Evolutionary conservation across 2,329 filamentous ascomycete genomes (phyloP), one percentile per base, ranked within the genome.

Genomic region (Colletotrichum spaethianum): DNA sequence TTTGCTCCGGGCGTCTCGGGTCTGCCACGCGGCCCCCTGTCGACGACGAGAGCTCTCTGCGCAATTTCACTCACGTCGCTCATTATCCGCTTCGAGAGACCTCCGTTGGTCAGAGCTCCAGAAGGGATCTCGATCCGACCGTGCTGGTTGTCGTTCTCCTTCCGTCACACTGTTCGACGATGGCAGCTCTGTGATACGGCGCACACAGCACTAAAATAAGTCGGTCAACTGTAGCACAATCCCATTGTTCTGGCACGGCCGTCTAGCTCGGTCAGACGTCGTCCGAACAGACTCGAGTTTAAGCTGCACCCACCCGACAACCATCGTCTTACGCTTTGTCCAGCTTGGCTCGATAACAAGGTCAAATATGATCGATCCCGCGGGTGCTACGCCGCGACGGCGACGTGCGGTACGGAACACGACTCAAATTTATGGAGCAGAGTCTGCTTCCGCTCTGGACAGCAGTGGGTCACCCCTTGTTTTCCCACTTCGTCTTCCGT

Each of bases 361-460:
- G 33, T 57, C 57, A 68, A 53, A 63, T 72, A 72, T 68, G 69
- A 72, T 69, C 64, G 69, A 69, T 72, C 59, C 42, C 31, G 64
- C 69, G 69, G 56, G 16, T 68, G 18, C 69, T 12, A 63, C 64
- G 57, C 56, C 56, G 68, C 64, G 33, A 56, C 57, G 52, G 69
- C 69, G 52, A 69, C 46, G 42, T 59, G 36, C 64, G 69, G 69
- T 52, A 72, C 69, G 57, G 69, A 44, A 63, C 50, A 68, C 57
- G 57, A 68, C 57, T 62, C 64, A 69, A 72, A 60, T 63, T 44
- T 59, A 53, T 63, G 69, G 69, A 59, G 64, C 64, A 33, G 46
- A 31, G 5, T 48, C 66, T 57, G 31, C 33, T 28, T 4, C 23
- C 20, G 67, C 48, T 68, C 69, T 68, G 67, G 69, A 57, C 33